phyloP scores from a whole-genome alignment of 805 yeast genomes.

The Lachancea cidri region DNA sequence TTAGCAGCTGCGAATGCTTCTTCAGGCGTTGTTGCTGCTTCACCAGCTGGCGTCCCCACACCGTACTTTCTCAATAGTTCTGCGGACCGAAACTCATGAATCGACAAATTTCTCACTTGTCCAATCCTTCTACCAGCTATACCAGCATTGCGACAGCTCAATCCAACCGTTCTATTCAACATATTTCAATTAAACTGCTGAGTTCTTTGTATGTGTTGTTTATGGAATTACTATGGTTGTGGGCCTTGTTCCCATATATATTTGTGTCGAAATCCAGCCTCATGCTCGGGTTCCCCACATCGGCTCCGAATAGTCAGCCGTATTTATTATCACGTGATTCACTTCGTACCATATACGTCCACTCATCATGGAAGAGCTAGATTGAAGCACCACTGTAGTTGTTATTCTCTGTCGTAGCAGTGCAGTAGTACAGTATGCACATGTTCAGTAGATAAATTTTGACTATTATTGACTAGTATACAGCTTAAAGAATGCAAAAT shows the following conservation, averaged over 20 bases:
- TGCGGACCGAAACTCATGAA: conserved; percentile 96
- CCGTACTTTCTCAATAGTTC: conserved; percentile 76
- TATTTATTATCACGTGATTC: too few relatives aligned
- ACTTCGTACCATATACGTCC: too few relatives aligned
- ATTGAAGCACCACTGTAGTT: too few relatives aligned
- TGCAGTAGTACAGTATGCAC: not conserved
- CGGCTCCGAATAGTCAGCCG: not conserved
- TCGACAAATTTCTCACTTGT: conserved; percentile 64
- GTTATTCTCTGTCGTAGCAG: too few relatives aligned
- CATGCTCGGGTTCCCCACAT: not conserved
- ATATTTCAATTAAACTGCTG: not conserved
- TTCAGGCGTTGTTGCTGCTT: conserved; percentile 83
- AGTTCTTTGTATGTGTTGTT: not conserved
- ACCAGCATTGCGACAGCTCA: not conserved
- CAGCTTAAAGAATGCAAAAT: too few relatives aligned
- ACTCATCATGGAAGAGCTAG: too few relatives aligned
- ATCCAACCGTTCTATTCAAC: not conserved
- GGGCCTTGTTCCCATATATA: not conserved
- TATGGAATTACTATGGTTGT: not conserved
- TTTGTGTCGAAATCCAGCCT: not conserved
- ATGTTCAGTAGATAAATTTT: too few relatives aligned
- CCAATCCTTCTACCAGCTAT: not conserved
- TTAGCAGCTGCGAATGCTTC: conserved; percentile 83
- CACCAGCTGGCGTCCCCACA: conserved; percentile 87
- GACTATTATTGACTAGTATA: too few relatives aligned